Evolutionary conservation across 2,329 filamentous ascomycete genomes (phyloP).

Genomic region (Colletotrichum orbiculare): DNA sequence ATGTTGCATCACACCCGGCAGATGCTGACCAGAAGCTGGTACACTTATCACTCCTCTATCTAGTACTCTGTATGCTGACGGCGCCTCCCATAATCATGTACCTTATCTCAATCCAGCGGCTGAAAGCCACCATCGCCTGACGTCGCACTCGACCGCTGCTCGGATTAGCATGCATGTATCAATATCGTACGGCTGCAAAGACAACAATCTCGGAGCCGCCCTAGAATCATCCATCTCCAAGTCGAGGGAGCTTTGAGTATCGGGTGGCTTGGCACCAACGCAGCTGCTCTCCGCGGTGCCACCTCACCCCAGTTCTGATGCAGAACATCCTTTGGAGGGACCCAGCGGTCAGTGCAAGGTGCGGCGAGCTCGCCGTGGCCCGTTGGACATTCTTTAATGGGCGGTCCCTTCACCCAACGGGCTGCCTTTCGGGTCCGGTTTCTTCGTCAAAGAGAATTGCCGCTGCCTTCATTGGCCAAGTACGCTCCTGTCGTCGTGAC

Average conservation of each 20-base stretch:
- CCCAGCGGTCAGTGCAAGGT: slow-evolving; percentile 17
- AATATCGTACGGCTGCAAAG: slow-evolving; percentile 18
- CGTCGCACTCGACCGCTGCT: background rate
- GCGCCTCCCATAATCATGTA: too few species aligned
- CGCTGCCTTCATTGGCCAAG: too few species aligned
- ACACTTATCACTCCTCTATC: too few species aligned
- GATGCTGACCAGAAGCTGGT: background rate
- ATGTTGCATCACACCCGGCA: background rate
- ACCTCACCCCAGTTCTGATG: slow-evolving; percentile 23
- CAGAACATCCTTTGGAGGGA: slow-evolving; percentile 25
- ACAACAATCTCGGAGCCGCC: slow-evolving; percentile 32
- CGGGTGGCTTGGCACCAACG: slow-evolving; percentile 13
- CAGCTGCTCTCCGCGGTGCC: slow-evolving; percentile 6
- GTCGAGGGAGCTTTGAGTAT: slow-evolving; percentile 4
- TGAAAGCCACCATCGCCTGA: background rate
- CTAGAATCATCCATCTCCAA: slow-evolving; percentile 14
- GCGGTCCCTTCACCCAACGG: slow-evolving; percentile 12
- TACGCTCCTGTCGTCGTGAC: too few species aligned
- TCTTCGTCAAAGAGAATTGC: too few species aligned
- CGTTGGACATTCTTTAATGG: slow-evolving; percentile 16
- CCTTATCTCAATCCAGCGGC: background rate
- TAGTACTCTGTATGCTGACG: too few species aligned
- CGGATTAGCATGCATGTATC: slow-evolving; percentile 7
- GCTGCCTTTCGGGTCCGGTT: background rate
- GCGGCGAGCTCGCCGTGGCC: background rate